These are phyloP conservation scores for Magnusiomyces suaveolens DNA, from an alignment of 1,139 yeast species.

Conservation along the genomic window DNA sequence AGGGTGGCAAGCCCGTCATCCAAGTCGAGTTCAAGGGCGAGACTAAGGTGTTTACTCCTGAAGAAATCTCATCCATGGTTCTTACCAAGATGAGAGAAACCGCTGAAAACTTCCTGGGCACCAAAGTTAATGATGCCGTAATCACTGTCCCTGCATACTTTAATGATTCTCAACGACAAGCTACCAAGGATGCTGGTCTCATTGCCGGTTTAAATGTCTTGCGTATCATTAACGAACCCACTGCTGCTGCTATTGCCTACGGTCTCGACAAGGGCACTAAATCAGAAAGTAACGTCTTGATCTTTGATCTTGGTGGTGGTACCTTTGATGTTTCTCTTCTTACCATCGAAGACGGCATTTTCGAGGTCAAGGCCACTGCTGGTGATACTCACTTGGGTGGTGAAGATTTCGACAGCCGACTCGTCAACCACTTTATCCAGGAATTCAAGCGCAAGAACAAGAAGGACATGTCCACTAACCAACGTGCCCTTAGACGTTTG, in stretches of 20 bases:
- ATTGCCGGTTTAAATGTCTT: constrained; percentile 90
- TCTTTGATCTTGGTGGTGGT: constrained; percentile 98
- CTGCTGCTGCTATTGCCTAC: constrained; percentile 96
- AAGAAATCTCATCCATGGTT: constrained; percentile 92
- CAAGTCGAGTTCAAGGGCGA: constrained; percentile 93
- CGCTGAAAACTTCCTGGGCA: constrained; percentile 87
- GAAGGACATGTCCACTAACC: constrained; percentile 80
- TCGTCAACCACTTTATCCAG: constrained; percentile 85
- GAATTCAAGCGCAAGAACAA: constrained; percentile 97
- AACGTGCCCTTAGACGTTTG: constrained; percentile 95
- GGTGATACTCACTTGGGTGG: constrained; percentile 99
- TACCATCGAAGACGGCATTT: constrained; percentile 97
- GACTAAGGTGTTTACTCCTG: constrained; percentile 87
- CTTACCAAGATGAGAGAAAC: constrained; percentile 92
- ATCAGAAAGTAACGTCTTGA: constrained; percentile 77
- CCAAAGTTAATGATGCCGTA: constrained; percentile 79
- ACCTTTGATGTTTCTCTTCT: constrained; percentile 96
- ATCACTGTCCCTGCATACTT: constrained; percentile 93
- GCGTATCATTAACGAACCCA: constrained; percentile 92
- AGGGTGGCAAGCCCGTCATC: constrained; percentile 77
- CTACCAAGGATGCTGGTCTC: constrained; percentile 95
- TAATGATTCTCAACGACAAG: constrained; percentile 95
- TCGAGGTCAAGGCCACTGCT: constrained; percentile 98
- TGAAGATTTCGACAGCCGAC: constrained; percentile 97
- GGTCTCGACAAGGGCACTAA: constrained; percentile 90